Evolutionary conservation across 192 early-diverging fungal genomes (phyloP), one percentile per base, ranked within the genome.

Genomic region (Podila minutissima): DNA sequence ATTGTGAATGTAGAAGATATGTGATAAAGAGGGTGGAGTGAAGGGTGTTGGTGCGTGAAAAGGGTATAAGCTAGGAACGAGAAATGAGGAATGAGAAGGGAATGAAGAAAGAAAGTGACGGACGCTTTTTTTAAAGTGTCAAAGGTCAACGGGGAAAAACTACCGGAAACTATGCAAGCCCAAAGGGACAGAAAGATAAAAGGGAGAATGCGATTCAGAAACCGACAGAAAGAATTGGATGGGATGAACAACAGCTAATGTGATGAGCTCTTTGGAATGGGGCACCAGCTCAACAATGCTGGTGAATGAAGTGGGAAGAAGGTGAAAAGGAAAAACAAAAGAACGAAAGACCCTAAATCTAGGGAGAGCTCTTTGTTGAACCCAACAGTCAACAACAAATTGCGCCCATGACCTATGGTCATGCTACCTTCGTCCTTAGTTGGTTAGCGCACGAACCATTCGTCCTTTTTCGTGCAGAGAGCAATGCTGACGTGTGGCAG

Each of bases 1-100:
- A 81, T 78, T 59, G 29, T 58, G 53, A 61, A 28, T 65, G 63
- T 57, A 63, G 67, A 58, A 46, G 12, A 63, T 28, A 60, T 59
- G 51, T 29, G 28, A 13, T 62, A 24, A 65, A 17, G 38, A 19
- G 24, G n/a, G 12, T 13, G 38, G 33, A 5, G 41, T 31, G 24
- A 49, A 26, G 58, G 26, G 33, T 9, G 33, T n/a, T 17, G 57
- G 32, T 29, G 10, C 12, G 13, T 61, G 15, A 22, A 41, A 31
- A 33, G 35, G 28, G 46, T 29, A 24, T 9, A 20, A 2, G 61
- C 32, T 26, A 61, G 59, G 26, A 61, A 61, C 9, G 57, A 20
- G 3, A 17, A 19, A 32, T 28, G 37, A 33, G 11, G 20, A 2
- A 22, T n/a, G 48, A 37, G 19, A 58, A 35, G 15, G 29, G 32